Evolutionary conservation across 768 basidiomycete genomes (phyloP).

Genomic region (Sporobolomyces roseus): DNA sequence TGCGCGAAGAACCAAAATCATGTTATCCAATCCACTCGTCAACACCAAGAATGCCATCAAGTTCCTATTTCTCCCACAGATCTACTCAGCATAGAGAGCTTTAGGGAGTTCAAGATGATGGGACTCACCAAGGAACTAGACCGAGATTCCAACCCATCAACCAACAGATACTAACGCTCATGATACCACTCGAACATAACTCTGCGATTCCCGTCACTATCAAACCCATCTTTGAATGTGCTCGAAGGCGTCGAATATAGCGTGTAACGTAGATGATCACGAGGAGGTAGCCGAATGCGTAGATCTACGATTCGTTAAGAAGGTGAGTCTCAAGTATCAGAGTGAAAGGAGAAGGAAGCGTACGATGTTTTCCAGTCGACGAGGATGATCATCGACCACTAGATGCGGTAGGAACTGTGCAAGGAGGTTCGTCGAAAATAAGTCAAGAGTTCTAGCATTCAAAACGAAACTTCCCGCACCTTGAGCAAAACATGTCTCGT

Average conservation of each 20-base stretch:
- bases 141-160: constrained; percentile 81
- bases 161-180: constrained; percentile 86
- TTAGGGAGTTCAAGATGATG: too few species aligned
- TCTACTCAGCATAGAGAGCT: too few species aligned
- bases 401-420: constrained; percentile 40
- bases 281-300: constrained; percentile 69
- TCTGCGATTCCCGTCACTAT: constrained; percentile 91
- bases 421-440: constrained; percentile 1
- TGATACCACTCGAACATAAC: constrained; percentile 85
- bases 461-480: constrained; percentile 10
- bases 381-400: constrained; percentile 31
- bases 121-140: constrained; percentile 73
- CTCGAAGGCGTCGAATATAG: constrained; percentile 58
- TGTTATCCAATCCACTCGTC: constrained; percentile 94
- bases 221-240: constrained; percentile 80
- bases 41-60: constrained; percentile 81
- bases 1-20: constrained; percentile 79
- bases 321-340: background rate
- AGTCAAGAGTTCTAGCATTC: background rate
- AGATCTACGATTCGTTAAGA: background rate
- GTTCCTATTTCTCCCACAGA: constrained; percentile 32
- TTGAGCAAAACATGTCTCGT: constrained; percentile 35
- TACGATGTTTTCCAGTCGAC: constrained; percentile 55
- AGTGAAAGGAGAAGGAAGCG: background rate
- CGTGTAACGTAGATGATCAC: constrained; percentile 72